These are phyloP conservation scores for Ustilago bromivora DNA, from an alignment of 1,284 basidiomycete species.

Conservation along the genomic window DNA sequence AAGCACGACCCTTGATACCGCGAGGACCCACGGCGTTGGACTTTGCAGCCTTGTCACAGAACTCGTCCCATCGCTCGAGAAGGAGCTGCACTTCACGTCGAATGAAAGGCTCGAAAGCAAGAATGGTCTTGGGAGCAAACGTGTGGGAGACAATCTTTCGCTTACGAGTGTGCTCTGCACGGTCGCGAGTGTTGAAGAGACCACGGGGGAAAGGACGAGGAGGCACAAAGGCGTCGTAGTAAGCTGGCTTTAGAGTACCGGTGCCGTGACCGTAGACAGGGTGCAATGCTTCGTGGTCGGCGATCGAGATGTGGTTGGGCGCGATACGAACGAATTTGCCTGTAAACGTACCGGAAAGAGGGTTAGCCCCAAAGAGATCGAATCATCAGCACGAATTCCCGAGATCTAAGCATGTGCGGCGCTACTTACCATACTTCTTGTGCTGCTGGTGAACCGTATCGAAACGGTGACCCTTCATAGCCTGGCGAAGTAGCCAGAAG, in stretches of 20 bases:
- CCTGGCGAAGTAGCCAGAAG: conserved; percentile 79
- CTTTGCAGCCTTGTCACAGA: conserved; percentile 53
- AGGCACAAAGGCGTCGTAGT: conserved; percentile 81
- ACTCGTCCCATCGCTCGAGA: conserved; percentile 62
- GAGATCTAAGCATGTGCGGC: not conserved
- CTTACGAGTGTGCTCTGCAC: conserved; percentile 85
- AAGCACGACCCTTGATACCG: conserved; percentile 59
- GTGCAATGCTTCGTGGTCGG: conserved; percentile 73
- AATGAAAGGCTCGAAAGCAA: conserved; percentile 63
- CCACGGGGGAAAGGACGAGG: conserved; percentile 70
- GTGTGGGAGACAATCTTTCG: conserved; percentile 89
- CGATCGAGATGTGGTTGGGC: conserved; percentile 86
- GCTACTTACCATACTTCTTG: conserved; percentile 77
- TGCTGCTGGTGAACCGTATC: conserved; percentile 82
- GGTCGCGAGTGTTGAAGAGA: conserved; percentile 86
- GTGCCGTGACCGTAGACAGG: conserved; percentile 57
- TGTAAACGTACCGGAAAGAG: not conserved
- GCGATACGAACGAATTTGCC: conserved; percentile 82
- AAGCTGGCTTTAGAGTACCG: conserved; percentile 58
- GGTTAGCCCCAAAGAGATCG: not conserved
- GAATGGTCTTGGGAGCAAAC: conserved; percentile 74
- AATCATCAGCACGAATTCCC: not conserved
- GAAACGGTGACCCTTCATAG: conserved; percentile 79
- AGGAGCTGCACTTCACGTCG: conserved; percentile 60
- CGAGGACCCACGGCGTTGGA: conserved; percentile 48